Percentiles rank a stretch among this genome's conserved stretches.
phyloP scores from a whole-genome alignment of 116 monocot species.

The Zostera marina region DNA sequence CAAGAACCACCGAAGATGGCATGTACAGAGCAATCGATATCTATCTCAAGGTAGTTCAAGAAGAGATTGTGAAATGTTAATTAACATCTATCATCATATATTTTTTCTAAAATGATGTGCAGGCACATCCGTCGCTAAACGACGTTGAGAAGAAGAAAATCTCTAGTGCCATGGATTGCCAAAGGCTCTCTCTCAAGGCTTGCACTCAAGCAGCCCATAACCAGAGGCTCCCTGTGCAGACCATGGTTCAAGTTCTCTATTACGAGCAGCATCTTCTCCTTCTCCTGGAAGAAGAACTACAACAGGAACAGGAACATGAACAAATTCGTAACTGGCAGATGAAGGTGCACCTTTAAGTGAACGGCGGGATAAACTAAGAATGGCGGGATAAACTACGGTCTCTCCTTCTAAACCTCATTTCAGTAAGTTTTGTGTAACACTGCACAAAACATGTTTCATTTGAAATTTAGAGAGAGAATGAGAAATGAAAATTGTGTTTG shows the following conservation, averaged over 20 bases:
- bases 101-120: conserved; percentile 3
- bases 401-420: conserved; percentile 92
- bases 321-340: no score
- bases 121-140: conserved; percentile 61
- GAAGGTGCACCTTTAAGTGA: no score
- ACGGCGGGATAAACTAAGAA: no score
- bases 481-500: background rate
- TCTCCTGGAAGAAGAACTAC: no score
- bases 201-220: conserved; percentile 95
- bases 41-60: conserved; percentile 61
- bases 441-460: background rate
- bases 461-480: background rate
- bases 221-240: conserved; percentile 63
- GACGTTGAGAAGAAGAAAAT: conserved; percentile 67
- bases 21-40: conserved; percentile 92
- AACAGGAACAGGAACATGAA: no score
- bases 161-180: conserved; percentile 76
- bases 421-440: conserved; percentile 24
- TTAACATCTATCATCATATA: background rate
- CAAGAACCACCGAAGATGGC: conserved; percentile 62
- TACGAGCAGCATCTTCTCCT: conserved; percentile 55
- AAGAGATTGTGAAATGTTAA: background rate
- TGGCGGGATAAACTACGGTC: no score
- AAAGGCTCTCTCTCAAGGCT: conserved; percentile 73
- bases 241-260: conserved; percentile 69